These are phyloP conservation scores for Hypoxylon cercidicola DNA, from an alignment of 495 filamentous ascomycete genomes.

Conservation along the genomic window DNA sequence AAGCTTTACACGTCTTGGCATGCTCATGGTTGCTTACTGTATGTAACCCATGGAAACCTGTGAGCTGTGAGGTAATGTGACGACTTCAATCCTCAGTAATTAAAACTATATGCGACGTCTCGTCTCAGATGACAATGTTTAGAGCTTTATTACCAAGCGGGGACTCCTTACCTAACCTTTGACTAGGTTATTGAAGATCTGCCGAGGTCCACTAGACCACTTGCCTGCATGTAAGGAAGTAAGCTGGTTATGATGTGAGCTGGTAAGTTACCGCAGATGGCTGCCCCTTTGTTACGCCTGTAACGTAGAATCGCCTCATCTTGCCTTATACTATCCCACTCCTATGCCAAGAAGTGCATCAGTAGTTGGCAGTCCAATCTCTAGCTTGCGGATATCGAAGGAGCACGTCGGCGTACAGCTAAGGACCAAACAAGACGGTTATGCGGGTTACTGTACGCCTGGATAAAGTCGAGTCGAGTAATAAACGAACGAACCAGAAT, in stretches of 20 bases:
- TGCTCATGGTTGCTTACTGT: conserved; percentile 42
- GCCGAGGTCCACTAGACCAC: conserved; percentile 29
- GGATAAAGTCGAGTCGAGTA: conserved; percentile 21
- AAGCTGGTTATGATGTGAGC: background rate
- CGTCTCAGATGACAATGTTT: conserved; percentile 36
- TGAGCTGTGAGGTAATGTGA: conserved; percentile 39
- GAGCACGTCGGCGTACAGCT: conserved; percentile 10
- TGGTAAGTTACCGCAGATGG: conserved; percentile 8
- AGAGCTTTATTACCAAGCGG: conserved; percentile 35
- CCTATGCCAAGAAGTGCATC: conserved; percentile 18
- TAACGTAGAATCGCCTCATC: conserved; percentile 31
- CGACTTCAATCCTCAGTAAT: conserved; percentile 42
- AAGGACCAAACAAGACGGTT: conserved; percentile 15
- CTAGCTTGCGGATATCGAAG: conserved; percentile 19
- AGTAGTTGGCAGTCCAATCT: conserved; percentile 9
- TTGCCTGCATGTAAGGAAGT: conserved; percentile 1
- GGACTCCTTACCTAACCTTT: conserved; percentile 25
- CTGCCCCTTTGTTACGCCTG: conserved; percentile 31
- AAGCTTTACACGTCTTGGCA: conserved; percentile 41
- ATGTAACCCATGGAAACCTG: conserved; percentile 38
- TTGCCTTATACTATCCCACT: conserved; percentile 7
- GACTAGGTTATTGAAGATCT: conserved; percentile 31
- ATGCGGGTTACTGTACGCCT: conserved; percentile 31
- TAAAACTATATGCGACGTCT: conserved; percentile 30
- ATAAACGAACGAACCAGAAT: conserved; percentile 32